Evolutionary conservation across 805 yeast genomes (phyloP).

Genomic region (Kodamaea jinghongensis): DNA sequence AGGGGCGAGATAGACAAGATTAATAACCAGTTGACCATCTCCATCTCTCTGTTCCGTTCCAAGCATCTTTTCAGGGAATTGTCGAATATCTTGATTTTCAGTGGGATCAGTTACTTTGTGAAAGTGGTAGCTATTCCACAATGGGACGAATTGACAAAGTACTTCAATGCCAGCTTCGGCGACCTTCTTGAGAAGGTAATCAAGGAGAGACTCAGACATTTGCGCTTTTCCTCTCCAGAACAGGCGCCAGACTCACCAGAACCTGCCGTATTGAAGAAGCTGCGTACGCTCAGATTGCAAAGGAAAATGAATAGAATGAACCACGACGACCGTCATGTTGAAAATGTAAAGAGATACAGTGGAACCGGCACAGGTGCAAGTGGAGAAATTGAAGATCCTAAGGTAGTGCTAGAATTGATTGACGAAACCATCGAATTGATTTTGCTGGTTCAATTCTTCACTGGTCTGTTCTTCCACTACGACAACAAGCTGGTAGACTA

Average conservation of each 20-base stretch:
- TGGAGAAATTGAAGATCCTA: conserved; percentile 32
- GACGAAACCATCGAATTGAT: conserved; percentile 37
- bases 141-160: conserved; percentile 46
- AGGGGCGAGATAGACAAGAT: conserved; percentile 33
- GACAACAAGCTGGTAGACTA: conserved; percentile 29
- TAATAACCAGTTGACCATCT: conserved; percentile 37
- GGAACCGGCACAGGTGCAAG: conserved; percentile 4
- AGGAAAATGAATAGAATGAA: conserved; percentile 27
- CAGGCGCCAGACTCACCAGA: conserved; percentile 10
- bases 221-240: conserved; percentile 11
- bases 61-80: conserved; percentile 21
- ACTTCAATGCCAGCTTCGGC: conserved; percentile 31
- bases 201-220: conserved; percentile 19
- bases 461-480: conserved; percentile 42
- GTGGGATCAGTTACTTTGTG: conserved; percentile 43
- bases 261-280: conserved; percentile 20
- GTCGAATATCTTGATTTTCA: conserved; percentile 28
- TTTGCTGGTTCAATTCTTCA: conserved; percentile 36
- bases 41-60: conserved; percentile 24
- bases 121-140: conserved; percentile 53
- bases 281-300: conserved; percentile 30
- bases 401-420: conserved; percentile 31
- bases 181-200: conserved; percentile 28
- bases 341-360: conserved; percentile 10
- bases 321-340: conserved; percentile 11